These are phyloP conservation scores for Bipolaris oryzae DNA, from an alignment of 2,329 filamentous ascomycete genomes.

Conservation along the genomic window DNA sequence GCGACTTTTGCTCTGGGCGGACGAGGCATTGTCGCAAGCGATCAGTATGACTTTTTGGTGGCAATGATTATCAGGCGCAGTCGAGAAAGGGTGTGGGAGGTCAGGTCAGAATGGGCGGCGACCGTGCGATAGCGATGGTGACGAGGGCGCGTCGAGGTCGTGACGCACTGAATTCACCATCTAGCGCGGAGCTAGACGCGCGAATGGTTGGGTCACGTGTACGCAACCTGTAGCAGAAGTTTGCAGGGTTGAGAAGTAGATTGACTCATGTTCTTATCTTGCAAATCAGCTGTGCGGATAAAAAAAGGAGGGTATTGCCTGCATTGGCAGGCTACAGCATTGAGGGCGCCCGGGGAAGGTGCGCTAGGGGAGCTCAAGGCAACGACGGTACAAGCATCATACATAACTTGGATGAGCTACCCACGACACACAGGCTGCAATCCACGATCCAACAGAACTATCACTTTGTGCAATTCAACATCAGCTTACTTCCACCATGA, in stretches of 20 bases:
- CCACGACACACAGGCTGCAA: background rate
- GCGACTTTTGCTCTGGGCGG: constrained; percentile 47
- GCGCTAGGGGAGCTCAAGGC: background rate
- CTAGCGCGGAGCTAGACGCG: constrained; percentile 18
- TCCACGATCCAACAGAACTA: background rate
- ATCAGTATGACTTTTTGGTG: constrained; percentile 1
- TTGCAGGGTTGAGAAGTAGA: background rate
- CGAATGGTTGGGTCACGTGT: constrained; percentile 19
- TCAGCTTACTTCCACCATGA: constrained; percentile 7
- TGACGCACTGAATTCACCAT: constrained; percentile 20
- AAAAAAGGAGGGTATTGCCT: too few species aligned
- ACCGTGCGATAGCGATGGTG: constrained; percentile 13
- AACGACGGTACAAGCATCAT: background rate
- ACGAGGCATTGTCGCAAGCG: constrained; percentile 41
- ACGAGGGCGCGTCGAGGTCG: constrained; percentile 20
- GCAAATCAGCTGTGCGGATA: too few species aligned
- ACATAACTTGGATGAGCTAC: background rate
- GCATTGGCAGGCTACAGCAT: background rate
- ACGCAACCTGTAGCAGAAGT: background rate
- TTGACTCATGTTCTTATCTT: background rate
- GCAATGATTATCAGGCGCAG: constrained; percentile 5
- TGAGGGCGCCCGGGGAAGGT: background rate
- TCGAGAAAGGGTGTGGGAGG: constrained; percentile 12
- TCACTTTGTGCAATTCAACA: background rate
- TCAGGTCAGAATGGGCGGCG: constrained; percentile 4